Evolutionary conservation across 2,329 filamentous ascomycete genomes (phyloP), one percentile per base, ranked within the genome.

Genomic region (Diplodia scrobiculata): DNA sequence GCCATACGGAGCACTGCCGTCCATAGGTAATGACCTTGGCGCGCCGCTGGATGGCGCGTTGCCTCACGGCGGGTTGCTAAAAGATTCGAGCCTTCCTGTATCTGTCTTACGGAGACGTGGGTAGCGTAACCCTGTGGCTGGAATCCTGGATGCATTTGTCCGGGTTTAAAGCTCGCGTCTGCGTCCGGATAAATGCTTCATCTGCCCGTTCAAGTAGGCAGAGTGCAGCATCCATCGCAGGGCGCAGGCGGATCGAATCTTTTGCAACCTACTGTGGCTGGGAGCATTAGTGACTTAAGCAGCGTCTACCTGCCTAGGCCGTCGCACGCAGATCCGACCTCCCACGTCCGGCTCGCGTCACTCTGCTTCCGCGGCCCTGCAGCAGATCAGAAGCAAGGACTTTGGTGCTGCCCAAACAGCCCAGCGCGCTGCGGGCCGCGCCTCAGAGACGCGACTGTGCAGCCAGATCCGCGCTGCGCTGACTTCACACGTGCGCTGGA

Each of bases 311-410:
- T 41, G 34, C 45, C 45, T 41, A 11, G 17, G 58, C 38, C 38
- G 14, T 5, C 29, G 59, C 41, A 29, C 32, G 60, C 48, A 34
- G 60, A 53, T 53, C 48, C 47, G 60, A 52, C 60, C 34, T 52
- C 60, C 38, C 38, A 45, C 27, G 45, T n/a, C 38, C 13, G 38
- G 14, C 25, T 38, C 21, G 32, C 51, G 58, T 38, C 19, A 25
- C 27, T 48, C 41, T 50, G 41, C 38, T 17, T 59, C 38, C 53
- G 53, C 47, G 34, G 63, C 63, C 63, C 63, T 65, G 63, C 63
- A 65, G 63, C 63, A 65, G 63, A 65, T 65, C 63, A 54, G 36
- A 64, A 64, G 62, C 62, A 64, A 64, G 62, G 62, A 54, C 62
- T 60, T 60, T 60, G 53, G 13, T 58, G 53, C 53, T 62, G 59